phyloP scores from a whole-genome alignment of 345 rosid genomes.

The Microcos paniculata region DNA sequence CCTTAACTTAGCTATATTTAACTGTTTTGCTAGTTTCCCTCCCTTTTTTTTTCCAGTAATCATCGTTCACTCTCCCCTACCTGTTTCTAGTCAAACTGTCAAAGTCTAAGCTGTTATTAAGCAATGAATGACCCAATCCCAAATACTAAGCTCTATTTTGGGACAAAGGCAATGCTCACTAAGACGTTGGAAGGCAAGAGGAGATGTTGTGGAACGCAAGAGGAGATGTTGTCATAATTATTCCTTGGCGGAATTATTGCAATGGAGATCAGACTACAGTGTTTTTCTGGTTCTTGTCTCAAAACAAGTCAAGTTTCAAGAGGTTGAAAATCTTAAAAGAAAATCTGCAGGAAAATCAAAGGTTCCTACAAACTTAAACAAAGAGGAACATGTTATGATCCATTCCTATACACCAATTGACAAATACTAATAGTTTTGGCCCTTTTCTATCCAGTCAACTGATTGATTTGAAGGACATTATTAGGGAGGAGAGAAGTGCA shows the following conservation, averaged over 20 bases:
- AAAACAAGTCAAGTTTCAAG: not conserved
- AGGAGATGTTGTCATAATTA: too few relatives aligned
- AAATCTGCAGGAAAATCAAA: not conserved
- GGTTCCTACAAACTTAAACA: not conserved
- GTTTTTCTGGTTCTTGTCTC: not conserved
- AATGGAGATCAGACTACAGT: not conserved
- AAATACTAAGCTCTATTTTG: not conserved
- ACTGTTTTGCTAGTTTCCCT: not conserved
- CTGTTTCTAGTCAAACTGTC: not conserved
- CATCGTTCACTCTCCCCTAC: not conserved
- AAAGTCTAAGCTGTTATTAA: not conserved
- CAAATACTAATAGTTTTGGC: not conserved
- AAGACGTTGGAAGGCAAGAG: not conserved
- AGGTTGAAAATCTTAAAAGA: not conserved
- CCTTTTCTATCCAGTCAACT: not conserved
- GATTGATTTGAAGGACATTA: not conserved
- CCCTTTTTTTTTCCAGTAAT: not conserved
- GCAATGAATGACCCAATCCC: not conserved
- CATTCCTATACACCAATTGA: not conserved
- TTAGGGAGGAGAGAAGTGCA: not conserved
- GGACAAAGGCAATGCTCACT: not conserved
- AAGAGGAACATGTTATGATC: not conserved
- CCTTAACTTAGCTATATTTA: not conserved
- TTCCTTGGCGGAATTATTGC: not conserved
- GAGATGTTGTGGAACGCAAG: not conserved